Percentiles rank a stretch among this genome's conserved stretches.
Conservation (phyloP, 2,329 filamentous ascomycete species). For the Cryphonectria nitschkei region DNA sequence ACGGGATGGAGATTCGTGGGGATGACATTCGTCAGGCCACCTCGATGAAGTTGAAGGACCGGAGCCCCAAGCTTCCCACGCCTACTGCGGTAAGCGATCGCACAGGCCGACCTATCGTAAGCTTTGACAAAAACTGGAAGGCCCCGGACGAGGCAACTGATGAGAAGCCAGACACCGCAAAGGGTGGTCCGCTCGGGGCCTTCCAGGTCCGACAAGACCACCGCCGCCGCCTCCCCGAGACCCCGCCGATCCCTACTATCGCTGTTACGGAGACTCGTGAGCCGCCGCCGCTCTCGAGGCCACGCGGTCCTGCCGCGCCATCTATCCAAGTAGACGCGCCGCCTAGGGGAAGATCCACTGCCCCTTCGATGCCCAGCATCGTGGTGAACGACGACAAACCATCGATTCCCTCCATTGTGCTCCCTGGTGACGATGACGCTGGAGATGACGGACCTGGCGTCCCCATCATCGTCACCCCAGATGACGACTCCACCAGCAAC, state of each 20-base stretch:
- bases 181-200: conserved; percentile 29
- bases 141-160: conserved; percentile 72
- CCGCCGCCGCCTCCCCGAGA: conserved; percentile 33
- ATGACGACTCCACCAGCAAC: conserved; percentile 41
- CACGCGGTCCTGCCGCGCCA: conserved; percentile 45
- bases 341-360: conserved; percentile 34
- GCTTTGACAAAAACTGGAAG: conserved; percentile 87
- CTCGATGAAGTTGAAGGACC: conserved; percentile 83
- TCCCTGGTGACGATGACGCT: conserved; percentile 39
- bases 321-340: conserved; percentile 51
- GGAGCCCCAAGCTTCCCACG: conserved; percentile 83
- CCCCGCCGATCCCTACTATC: conserved; percentile 56
- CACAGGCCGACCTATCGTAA: conserved; percentile 92
- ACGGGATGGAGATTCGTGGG: conserved; percentile 80
- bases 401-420: conserved; percentile 52
- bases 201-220: conserved; percentile 36
- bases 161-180: conserved; percentile 59
- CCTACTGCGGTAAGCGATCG: conserved; percentile 90
- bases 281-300: conserved; percentile 39
- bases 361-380: conserved; percentile 55
- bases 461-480: conserved; percentile 51
- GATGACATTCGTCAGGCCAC: conserved; percentile 91
- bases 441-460: conserved; percentile 36
- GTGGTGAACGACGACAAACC: conserved; percentile 45
- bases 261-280: conserved; percentile 54